Evolutionary conservation across 306 rosid species (phyloP), one percentile per base, ranked within the genome.

Genomic region (Malus fusca): DNA sequence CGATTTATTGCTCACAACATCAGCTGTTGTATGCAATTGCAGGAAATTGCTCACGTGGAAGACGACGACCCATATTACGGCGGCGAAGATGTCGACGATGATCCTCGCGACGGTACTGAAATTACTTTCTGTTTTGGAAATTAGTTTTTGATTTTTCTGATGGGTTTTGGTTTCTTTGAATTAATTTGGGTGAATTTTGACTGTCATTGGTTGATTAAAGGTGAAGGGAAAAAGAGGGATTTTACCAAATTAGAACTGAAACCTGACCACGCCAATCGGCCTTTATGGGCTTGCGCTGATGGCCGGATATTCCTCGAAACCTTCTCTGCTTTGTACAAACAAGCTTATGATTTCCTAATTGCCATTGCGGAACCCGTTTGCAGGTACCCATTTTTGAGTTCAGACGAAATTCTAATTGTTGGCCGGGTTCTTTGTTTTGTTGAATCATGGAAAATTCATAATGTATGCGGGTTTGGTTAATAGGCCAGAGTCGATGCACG

Each of bases 401-500:
- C 43, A 5, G 23, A 25, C 19, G 52, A 11, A 21, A 19, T 79
- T 44, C 11, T 17, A 59, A 33, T 19, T 28, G 11, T 5, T 13
- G 51, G 42, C 21, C 4, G 7, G 1, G 15, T 35, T 22, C 12
- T 52, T 37, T 0, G 9, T 4, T 43, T 46, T 59, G 51, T 10
- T 5, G 25, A 19, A 15, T 75, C 75, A 17, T 46, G 55, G 64
- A 74, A 46, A 31, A 22, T 56, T 82, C 61, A 43, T 23, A 4
- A 55, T 68, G 13, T 71, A 26, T 71, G 37, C 10, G 66, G 26
- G 68, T 55, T 68, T 56, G 26, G 86, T 81, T 82, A 42, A 21
- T 82, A 95, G 98, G 93, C 97, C 97, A 0, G 98, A 95, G 79
- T 92, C 96, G 0, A 92, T 95, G 98, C 98, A 92, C 48, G 98